Base-by-base conservation (phyloP, 2,329 filamentous ascomycete genomes). In the Incumbomyces delicatus region DNA sequence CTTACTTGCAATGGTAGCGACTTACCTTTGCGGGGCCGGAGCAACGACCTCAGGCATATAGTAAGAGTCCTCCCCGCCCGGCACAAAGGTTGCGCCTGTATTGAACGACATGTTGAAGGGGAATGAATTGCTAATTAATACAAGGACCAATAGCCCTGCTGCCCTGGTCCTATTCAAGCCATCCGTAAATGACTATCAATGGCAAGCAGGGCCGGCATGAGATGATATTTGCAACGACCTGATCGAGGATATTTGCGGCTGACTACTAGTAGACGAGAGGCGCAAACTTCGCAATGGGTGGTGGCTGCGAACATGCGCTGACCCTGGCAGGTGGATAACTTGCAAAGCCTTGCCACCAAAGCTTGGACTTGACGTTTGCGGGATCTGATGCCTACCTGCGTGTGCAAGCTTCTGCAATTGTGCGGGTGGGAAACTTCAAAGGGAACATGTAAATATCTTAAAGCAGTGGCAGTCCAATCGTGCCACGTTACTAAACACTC, bases 21-120 rank as follows among this genome's bases (percentile, higher is more conserved):
- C 31, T 16, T 18, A 83, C 80, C 81, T 76, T 69, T 85, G 81
- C 53, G 82, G 82, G 58, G 78, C 75, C 46, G 82, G 82, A 59
- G 81, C 81, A 54, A 84, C 75, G 59, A 85, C 69, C 64, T 83
- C 80, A 53, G 78, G 77, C 72, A 83, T 77, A 63, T 81, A 81
- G 63, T 78, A 83, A 63, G 83, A 78, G 66, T 85, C 80, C 55
- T 74, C 71, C 42, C 76, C 76, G 57, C 80, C 80, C 57, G 82
- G 81, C 62, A 80, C 74, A 64, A 82, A 85, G 41, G 80, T 85
- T 47, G 81, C 80, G 50, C 73, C 71, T 39, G 53, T 57, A 34
- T 54, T 47, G 48, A 56, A 57, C 30, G 41, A 50, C 55, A 57
- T 57, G n/a, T 27, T 38, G 36, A 18, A 13, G 40, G 10, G 20